Conservation (phyloP, 2,329 filamentous ascomycete genomes). For the Cercospora beticola region DNA sequence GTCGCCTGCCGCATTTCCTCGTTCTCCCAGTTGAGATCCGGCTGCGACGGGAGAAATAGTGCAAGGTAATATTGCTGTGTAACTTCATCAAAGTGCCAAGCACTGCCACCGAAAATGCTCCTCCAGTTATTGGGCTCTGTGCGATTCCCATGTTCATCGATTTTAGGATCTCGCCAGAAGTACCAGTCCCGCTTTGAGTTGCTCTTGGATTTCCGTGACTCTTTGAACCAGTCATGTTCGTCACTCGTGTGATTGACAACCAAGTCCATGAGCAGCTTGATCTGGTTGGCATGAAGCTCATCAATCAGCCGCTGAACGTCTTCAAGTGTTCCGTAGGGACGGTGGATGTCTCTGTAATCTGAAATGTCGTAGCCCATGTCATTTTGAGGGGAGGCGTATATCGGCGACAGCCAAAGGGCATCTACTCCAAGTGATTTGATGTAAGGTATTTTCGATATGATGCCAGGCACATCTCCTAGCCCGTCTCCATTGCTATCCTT, state of each 20-base stretch:
- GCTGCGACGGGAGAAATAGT: conserved; percentile 48
- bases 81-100: conserved; percentile 48
- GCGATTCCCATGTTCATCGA: conserved; percentile 54
- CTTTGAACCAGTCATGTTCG: conserved; percentile 59
- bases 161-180: conserved; percentile 61
- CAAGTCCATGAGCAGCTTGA: conserved; percentile 52
- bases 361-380: conserved; percentile 56
- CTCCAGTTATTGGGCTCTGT: conserved; percentile 59
- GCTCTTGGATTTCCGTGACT: conserved; percentile 51
- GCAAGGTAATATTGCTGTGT: conserved; percentile 49
- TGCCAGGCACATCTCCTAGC: conserved; percentile 64
- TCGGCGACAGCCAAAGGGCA: conserved; percentile 43
- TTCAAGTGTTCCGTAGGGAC: conserved; percentile 46
- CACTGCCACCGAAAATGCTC: conserved; percentile 40
- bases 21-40: conserved; percentile 51
- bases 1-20: conserved; percentile 45
- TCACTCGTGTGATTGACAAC: conserved; percentile 34
- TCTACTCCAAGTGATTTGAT: conserved; percentile 61
- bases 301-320: conserved; percentile 48
- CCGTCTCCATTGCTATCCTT: conserved; percentile 56
- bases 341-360: conserved; percentile 48
- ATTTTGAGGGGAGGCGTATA: conserved; percentile 52
- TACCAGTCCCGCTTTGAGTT: conserved; percentile 61
- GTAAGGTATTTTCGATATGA: conserved; percentile 63
- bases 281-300: conserved; percentile 44